Conservation (phyloP, 208 protist species). For the Leishmania aethiopica region DNA sequence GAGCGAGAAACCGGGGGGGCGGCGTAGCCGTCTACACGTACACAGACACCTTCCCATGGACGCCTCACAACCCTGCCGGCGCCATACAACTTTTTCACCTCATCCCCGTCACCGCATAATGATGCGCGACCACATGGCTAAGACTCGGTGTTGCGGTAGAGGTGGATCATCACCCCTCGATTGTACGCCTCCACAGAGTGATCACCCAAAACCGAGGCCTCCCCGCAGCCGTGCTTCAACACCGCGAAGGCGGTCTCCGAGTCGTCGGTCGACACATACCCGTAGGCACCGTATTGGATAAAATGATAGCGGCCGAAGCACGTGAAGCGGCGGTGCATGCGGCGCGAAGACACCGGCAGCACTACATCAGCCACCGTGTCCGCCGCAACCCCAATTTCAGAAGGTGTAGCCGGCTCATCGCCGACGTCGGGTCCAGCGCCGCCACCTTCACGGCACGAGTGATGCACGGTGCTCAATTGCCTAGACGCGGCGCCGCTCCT, state of each 20-base stretch:
- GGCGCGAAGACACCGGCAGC: constrained; percentile 9
- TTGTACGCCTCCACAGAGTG: constrained; percentile 76
- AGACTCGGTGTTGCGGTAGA: constrained; percentile 37
- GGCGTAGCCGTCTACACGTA: neutral
- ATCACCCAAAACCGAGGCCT: constrained; percentile 35
- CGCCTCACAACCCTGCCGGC: neutral
- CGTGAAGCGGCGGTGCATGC: constrained; percentile 61
- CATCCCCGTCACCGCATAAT: neutral
- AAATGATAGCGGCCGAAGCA: constrained; percentile 84
- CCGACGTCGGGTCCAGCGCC: neutral
- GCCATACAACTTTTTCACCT: neutral
- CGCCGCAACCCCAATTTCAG: neutral
- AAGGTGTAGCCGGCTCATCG: neutral
- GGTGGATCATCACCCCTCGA: constrained; percentile 57
- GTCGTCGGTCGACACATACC: constrained; percentile 69
- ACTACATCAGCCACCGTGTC: constrained; percentile 18
- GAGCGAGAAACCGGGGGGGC: neutral
- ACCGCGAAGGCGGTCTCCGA: constrained; percentile 60
- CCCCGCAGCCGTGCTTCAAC: constrained; percentile 55
- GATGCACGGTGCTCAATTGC: neutral
- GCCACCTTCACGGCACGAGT: neutral
- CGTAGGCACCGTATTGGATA: constrained; percentile 41
- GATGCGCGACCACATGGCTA: neutral
- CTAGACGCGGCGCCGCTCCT: neutral
- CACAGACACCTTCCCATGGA: too few species aligned